Base-by-base conservation (phyloP, 768 basidiomycete genomes). In the Dentipellis sp. region DNA sequence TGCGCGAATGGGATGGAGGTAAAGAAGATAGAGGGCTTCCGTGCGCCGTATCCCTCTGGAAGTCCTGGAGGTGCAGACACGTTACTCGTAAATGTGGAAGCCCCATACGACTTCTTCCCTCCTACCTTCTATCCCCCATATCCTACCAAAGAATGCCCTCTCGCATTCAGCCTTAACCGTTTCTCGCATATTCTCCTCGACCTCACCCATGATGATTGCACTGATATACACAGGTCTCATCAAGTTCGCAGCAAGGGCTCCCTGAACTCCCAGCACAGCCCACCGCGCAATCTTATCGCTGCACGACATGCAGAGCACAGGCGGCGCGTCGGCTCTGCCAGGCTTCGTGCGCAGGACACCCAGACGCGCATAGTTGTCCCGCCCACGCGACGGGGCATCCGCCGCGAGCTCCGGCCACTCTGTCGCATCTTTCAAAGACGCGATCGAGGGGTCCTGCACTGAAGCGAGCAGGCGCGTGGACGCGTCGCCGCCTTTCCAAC, bases 201-300 rank as follows among this genome's bases (percentile, higher is more conserved):
- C 83, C 42, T 86, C 91, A 1, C 93, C 91, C 2, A 98, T 73
- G 53, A 93, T 71, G 16, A 97, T 69, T 22, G 67, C 64, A 45
- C 72, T 68, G 19, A 94, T 69, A 64, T 91, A 91, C 7, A 94
- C 55, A 0, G 89, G 88, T 3, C 61, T 63, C 40, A 82, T 70
- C 59, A 79, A 73, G 14, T 58, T 70, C 5, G 83, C 77, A 2
- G 80, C 79, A 50, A 97, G 72, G 1, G 89, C 86, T 3, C 95
- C 94, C 65, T 95, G 92, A 22, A 95, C 74, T 0, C 94, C 94
- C 3, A 92, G 72, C 0, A 86, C 79, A 54, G 77, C 82, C 93
- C 94, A 98, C 4, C 79, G 71, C 0, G 92, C 91, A 42, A 98
- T 86, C 70, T 98, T 98, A 67, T 98, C 94, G 61, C 88, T 91